A percentile compares a stretch with the other conserved stretches of the same genome.
phyloP scores from a whole-genome alignment of 78 protist genomes.

The Chrysochromulina tobinii region DNA sequence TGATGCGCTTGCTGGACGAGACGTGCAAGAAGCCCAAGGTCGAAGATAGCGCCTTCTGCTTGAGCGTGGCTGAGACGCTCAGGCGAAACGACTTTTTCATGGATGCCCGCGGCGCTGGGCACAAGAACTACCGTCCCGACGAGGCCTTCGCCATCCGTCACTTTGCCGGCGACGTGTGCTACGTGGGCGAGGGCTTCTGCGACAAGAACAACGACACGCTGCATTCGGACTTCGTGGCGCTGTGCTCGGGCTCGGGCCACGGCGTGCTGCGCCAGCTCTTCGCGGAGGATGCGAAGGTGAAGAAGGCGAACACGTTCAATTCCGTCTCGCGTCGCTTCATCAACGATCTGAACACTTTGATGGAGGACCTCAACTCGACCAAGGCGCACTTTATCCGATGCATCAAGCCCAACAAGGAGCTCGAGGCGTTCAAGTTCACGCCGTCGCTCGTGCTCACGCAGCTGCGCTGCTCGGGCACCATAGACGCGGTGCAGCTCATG shows the following conservation, averaged over 20 bases:
- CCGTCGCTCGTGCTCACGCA: neutral
- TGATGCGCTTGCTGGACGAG: slow-evolving; percentile 86
- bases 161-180: neutral
- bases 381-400: slow-evolving; percentile 37
- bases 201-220: neutral
- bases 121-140: neutral
- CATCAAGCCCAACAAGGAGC: slow-evolving; percentile 7
- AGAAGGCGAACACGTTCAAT: neutral
- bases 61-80: neutral
- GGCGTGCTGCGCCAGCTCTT: no score
- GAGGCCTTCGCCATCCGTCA: neutral
- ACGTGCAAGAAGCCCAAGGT: neutral
- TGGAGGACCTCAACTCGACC: neutral
- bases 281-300: no score
- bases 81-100: no score
- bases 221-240: neutral
- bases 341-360: slow-evolving; percentile 60
- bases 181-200: neutral
- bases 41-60: slow-evolving; percentile 39
- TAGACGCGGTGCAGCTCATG: neutral
- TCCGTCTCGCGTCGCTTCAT: slow-evolving; percentile 47
- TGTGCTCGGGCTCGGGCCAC: no score
- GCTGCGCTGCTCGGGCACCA: neutral
- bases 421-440: neutral
- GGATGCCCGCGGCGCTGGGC: no score